Evolutionary conservation across 352 stramenopile genomes (phyloP).

Genomic region (Pythium insidiosum): DNA sequence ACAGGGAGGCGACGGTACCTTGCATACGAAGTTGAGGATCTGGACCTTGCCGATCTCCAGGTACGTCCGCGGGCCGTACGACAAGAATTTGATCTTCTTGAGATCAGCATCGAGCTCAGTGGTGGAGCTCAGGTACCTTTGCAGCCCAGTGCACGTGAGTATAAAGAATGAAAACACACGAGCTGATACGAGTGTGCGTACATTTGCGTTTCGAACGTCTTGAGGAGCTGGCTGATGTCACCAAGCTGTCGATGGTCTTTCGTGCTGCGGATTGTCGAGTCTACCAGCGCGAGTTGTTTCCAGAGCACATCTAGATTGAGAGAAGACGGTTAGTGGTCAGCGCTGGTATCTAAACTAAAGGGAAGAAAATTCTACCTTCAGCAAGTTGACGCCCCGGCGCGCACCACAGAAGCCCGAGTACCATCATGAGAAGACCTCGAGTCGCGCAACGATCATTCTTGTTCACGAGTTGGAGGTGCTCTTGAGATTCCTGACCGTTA

Average conservation of each 20-base stretch:
- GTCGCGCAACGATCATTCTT: constrained; percentile 54
- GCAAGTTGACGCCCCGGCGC: constrained; percentile 46
- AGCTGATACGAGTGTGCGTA: too few relatives aligned
- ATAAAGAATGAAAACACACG: too few relatives aligned
- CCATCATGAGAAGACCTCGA: constrained; percentile 74
- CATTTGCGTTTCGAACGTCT: constrained; percentile 76
- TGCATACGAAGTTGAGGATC: constrained; percentile 86
- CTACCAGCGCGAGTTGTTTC: constrained; percentile 63
- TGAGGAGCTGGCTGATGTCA: constrained; percentile 61
- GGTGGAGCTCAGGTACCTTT: constrained; percentile 59
- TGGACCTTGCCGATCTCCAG: constrained; percentile 80
- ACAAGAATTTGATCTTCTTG: constrained; percentile 74
- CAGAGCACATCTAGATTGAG: constrained; percentile 77
- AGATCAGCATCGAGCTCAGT: constrained; percentile 64
- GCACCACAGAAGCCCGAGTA: constrained; percentile 78
- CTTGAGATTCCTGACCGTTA: constrained; percentile 62
- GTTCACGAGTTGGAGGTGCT: constrained; percentile 68
- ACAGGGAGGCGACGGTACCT: constrained; percentile 31
- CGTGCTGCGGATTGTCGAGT: constrained; percentile 47
- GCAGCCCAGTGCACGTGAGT: not conserved
- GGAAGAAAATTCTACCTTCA: constrained; percentile 33
- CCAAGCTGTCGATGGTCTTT: constrained; percentile 61
- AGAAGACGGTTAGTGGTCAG: too few relatives aligned
- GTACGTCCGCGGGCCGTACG: constrained; percentile 53
- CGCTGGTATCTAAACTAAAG: not conserved